These are phyloP conservation scores for Cystobasidium sp. DNA, from an alignment of 1,284 basidiomycete species.

Conservation along the genomic window DNA sequence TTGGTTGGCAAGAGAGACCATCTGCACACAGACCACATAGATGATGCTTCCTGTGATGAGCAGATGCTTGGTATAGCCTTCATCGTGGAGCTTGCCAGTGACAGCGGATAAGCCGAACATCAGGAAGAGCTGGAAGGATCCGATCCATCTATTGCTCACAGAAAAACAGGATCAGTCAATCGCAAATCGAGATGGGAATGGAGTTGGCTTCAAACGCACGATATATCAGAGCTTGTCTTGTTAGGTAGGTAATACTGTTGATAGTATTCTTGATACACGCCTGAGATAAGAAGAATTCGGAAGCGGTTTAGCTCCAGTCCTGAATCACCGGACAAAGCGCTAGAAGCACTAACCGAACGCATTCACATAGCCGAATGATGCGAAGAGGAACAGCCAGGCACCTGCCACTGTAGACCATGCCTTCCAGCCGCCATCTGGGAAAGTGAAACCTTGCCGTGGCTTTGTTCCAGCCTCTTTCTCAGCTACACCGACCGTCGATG, in stretches of 20 bases:
- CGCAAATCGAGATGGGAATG: background rate
- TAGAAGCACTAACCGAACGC: slow-evolving; percentile 11
- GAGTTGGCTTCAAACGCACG: slow-evolving; percentile 17
- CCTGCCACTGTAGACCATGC: slow-evolving; percentile 38
- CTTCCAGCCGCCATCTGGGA: slow-evolving; percentile 36
- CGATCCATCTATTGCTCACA: slow-evolving; percentile 18
- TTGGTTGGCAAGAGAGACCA: slow-evolving; percentile 23
- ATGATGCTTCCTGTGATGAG: slow-evolving; percentile 41
- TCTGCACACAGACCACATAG: slow-evolving; percentile 46
- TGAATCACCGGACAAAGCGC: too few relatives aligned
- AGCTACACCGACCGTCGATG: background rate
- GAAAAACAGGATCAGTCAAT: background rate
- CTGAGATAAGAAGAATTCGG: background rate
- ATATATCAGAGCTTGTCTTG: slow-evolving; percentile 34
- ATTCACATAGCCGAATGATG: slow-evolving; percentile 39
- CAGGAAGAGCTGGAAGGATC: slow-evolving; percentile 38
- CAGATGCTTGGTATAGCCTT: slow-evolving; percentile 49
- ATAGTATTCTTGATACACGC: slow-evolving; percentile 51
- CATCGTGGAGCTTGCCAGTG: slow-evolving; percentile 51
- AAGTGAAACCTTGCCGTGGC: slow-evolving; percentile 23
- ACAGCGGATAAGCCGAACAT: slow-evolving; percentile 37
- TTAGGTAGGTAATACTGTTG: slow-evolving; percentile 42
- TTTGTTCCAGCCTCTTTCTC: background rate
- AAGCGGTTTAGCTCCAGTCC: too few relatives aligned
- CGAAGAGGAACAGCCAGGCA: slow-evolving; percentile 39